Conservation (phyloP, 192 early-diverging fungal species). For the Backusella macrospora region DNA sequence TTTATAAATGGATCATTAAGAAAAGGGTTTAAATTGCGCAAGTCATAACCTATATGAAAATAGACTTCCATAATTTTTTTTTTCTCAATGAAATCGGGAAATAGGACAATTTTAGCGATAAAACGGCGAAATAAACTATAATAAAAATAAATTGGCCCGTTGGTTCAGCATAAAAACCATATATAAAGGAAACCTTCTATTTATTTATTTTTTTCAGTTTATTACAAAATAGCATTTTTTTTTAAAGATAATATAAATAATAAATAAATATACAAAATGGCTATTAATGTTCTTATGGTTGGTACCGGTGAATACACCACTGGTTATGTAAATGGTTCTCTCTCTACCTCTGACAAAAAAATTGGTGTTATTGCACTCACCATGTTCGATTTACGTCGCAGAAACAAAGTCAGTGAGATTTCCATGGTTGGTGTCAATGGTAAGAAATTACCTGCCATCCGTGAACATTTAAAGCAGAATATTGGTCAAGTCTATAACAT, state of each 20-base stretch:
- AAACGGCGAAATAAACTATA: background rate
- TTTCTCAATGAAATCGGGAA: background rate
- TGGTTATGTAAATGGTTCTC: conserved; percentile 37
- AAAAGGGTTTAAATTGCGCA: background rate
- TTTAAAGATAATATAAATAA: background rate
- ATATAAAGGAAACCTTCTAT: background rate
- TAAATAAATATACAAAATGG: background rate
- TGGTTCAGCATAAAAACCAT: background rate
- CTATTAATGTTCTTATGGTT: conserved; percentile 44
- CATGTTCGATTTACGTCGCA: conserved; percentile 44
- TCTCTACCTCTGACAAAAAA: conserved; percentile 42
- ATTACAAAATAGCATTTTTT: background rate
- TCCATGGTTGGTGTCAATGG: conserved; percentile 50
- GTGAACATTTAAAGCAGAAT: conserved; percentile 34
- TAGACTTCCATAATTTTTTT: background rate
- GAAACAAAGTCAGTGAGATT: conserved; percentile 38
- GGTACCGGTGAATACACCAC: conserved; percentile 48
- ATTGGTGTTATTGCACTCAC: conserved; percentile 48
- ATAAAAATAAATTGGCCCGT: background rate
- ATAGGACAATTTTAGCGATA: background rate
- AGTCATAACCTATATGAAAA: background rate
- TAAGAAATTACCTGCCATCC: conserved; percentile 42
- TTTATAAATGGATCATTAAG: background rate
- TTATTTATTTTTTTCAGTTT: background rate
- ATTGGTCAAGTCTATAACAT: conserved; percentile 39